A percentile compares a stretch with the other conserved stretches of the same genome.
These are phyloP conservation scores for Canna indica DNA, from an alignment of 176 grass and related monocot species.

Conservation along the genomic window DNA sequence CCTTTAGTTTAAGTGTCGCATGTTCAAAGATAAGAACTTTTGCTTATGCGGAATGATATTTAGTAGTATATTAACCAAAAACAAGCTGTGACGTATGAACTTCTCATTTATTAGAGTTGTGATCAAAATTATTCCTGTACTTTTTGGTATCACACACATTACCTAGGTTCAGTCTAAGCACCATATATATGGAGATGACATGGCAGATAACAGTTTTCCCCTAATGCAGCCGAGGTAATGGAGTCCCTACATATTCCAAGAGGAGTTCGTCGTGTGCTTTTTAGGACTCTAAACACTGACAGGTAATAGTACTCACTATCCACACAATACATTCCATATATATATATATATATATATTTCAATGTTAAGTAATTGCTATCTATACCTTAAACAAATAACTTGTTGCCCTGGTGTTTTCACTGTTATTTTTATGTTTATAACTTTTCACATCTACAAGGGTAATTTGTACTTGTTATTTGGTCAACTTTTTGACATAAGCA, in stretches of 20 bases:
- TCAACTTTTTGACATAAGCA: not conserved
- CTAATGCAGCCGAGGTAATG: constrained; percentile 60
- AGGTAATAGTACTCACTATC: constrained; percentile 24
- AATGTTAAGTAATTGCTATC: not conserved
- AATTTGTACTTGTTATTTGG: not conserved
- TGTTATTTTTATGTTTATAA: no score
- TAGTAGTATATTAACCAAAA: not conserved
- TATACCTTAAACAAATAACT: not conserved
- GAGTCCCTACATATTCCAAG: constrained; percentile 50
- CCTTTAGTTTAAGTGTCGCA: not conserved
- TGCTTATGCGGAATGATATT: not conserved
- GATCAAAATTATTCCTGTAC: not conserved
- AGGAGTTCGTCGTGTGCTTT: constrained; percentile 70
- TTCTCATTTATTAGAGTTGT: not conserved
- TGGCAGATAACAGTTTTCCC: not conserved
- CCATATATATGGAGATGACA: not conserved
- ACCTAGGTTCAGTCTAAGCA: not conserved
- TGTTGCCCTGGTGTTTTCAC: no score
- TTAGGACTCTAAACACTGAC: constrained; percentile 82
- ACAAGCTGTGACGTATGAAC: not conserved
- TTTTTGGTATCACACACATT: not conserved
- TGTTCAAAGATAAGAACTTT: not conserved
- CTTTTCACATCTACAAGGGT: not conserved
- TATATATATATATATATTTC: not conserved
- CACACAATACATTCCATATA: not conserved